phyloP scores from a whole-genome alignment of 2,329 filamentous ascomycete genomes.

The Acephala macrosclerotiorum region DNA sequence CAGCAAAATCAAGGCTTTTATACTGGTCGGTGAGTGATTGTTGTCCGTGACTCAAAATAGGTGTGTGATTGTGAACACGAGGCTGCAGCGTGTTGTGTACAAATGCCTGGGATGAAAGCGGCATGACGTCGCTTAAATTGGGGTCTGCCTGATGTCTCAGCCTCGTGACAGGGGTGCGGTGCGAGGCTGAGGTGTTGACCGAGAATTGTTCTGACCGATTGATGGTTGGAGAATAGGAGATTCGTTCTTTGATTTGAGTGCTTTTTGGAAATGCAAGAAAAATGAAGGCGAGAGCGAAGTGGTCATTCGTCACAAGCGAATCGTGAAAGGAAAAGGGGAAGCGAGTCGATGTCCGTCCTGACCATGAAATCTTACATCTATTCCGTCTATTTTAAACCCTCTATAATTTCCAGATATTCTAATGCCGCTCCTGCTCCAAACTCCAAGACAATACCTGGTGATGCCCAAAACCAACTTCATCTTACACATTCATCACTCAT shows the following conservation, averaged over 20 bases:
- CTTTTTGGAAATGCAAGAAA: too few species aligned
- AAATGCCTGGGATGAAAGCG: neutral
- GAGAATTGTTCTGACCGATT: too few species aligned
- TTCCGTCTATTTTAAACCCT: too few species aligned
- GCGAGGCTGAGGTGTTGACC: too few species aligned
- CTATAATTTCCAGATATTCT: too few species aligned
- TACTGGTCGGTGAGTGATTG: slow-evolving; percentile 5
- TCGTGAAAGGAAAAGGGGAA: neutral
- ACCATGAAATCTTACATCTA: neutral
- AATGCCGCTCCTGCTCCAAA: neutral
- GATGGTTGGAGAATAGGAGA: too few species aligned
- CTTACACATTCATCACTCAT: neutral
- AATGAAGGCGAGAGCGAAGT: neutral
- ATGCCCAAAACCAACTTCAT: neutral
- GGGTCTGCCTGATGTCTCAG: neutral
- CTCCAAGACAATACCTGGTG: too few species aligned
- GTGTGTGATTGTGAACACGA: neutral
- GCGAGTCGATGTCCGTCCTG: neutral
- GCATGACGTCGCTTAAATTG: neutral
- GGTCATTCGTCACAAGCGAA: neutral
- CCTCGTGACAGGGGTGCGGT: neutral
- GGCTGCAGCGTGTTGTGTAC: neutral
- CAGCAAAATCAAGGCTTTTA: neutral
- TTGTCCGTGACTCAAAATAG: neutral
- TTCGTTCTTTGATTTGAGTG: too few species aligned